Conservation (phyloP, 176 grass and related monocot species). For the Miscanthus lutarioriparius region DNA sequence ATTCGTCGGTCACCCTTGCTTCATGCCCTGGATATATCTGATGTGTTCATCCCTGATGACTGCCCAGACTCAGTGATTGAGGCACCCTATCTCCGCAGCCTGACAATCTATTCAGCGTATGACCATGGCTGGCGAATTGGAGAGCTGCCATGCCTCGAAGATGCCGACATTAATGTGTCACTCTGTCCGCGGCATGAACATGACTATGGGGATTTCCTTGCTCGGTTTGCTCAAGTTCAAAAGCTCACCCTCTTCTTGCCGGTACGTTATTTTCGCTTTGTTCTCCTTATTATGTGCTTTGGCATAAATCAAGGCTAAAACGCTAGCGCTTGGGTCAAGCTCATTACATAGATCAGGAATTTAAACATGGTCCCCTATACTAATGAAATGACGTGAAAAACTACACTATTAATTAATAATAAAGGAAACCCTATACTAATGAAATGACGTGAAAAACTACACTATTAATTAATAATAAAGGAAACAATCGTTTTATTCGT, state of each 20-base stretch:
- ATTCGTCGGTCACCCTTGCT: background rate
- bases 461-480: too few relatives aligned
- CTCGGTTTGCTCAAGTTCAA: background rate
- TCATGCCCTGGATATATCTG: background rate
- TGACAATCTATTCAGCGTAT: background rate
- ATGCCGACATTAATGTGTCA: background rate
- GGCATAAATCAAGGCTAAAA: too few relatives aligned
- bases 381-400: too few relatives aligned
- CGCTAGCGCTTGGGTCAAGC: too few relatives aligned
- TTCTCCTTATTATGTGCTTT: too few relatives aligned
- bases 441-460: too few relatives aligned
- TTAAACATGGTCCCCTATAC: too few relatives aligned
- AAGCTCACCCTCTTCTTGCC: background rate
- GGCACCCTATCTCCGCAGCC: background rate
- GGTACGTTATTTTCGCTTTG: background rate
- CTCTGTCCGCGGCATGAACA: background rate
- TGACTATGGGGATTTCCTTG: conserved; percentile 3
- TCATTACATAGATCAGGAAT: too few relatives aligned
- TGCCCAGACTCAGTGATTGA: background rate
- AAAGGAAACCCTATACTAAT: too few relatives aligned
- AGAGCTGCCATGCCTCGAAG: background rate
- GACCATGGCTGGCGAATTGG: background rate
- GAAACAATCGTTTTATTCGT: too few relatives aligned
- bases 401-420: too few relatives aligned
- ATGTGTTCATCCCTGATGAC: background rate